Conservation (phyloP, 2,329 filamentous ascomycete species). For the Ascochyta koolunga region DNA sequence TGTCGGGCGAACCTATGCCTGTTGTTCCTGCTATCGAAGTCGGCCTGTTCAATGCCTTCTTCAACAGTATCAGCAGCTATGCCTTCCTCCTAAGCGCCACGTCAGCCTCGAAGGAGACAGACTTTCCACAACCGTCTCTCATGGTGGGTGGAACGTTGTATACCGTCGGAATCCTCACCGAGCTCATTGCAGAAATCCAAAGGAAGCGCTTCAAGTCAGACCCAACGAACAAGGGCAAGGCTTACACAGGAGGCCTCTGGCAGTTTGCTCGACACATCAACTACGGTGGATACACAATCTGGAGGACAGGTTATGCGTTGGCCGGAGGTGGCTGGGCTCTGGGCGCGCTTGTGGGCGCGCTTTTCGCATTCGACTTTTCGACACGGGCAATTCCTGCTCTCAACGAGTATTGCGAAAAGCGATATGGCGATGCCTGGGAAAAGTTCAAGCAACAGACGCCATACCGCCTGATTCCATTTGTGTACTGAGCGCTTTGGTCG, state of each 20-base stretch:
- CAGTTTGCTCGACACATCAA: slow-evolving; percentile 60
- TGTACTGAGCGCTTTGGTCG: slow-evolving; percentile 29
- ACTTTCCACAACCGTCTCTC: slow-evolving; percentile 50
- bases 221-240: slow-evolving; percentile 59
- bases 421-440: slow-evolving; percentile 51
- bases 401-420: slow-evolving; percentile 56
- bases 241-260: slow-evolving; percentile 58
- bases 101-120: slow-evolving; percentile 50
- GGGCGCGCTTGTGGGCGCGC: slow-evolving; percentile 49
- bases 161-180: slow-evolving; percentile 58
- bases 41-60: slow-evolving; percentile 58
- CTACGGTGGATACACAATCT: slow-evolving; percentile 60
- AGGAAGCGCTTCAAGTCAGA: slow-evolving; percentile 60
- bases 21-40: slow-evolving; percentile 53
- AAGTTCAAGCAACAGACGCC: slow-evolving; percentile 50
- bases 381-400: slow-evolving; percentile 54
- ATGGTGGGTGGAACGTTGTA: slow-evolving; percentile 60
- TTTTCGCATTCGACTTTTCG: slow-evolving; percentile 56
- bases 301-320: slow-evolving; percentile 58
- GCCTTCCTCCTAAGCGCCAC: slow-evolving; percentile 59
- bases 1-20: slow-evolving; percentile 60
- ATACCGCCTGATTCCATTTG: slow-evolving; percentile 44
- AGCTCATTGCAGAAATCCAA: slow-evolving; percentile 64
- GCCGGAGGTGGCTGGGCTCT: slow-evolving; percentile 56
- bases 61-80: slow-evolving; percentile 63